These are phyloP conservation scores for Hortiboletus flavorubellus DNA, from an alignment of 768 basidiomycete genomes.

Conservation along the genomic window DNA sequence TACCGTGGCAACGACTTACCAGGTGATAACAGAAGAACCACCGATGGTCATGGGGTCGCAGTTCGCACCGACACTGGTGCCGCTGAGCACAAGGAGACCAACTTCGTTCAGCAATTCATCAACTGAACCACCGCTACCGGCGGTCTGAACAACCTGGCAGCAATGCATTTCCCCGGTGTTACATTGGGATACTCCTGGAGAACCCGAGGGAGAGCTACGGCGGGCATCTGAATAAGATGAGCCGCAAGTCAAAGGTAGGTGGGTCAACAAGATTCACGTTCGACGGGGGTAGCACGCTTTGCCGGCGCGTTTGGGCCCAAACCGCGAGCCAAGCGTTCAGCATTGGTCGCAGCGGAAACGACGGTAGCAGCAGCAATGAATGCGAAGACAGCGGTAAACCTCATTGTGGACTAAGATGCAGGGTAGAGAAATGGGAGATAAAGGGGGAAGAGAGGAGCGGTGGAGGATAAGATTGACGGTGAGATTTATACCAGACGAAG, in stretches of 20 bases:
- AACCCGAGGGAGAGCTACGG: conserved; percentile 34
- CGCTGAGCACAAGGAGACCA: fast-evolving
- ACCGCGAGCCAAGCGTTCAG: conserved; percentile 51
- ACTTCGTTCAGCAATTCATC: neutral
- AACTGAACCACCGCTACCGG: fast-evolving
- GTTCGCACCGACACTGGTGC: conserved; percentile 22
- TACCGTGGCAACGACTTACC: conserved; percentile 10
- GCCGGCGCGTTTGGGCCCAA: conserved; percentile 47
- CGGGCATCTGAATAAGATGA: conserved; percentile 33
- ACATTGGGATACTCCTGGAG: conserved; percentile 20
- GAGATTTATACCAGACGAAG: conserved; percentile 9
- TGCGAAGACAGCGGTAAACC: conserved; percentile 32
- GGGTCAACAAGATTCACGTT: conserved; percentile 25
- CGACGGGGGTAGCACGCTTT: conserved; percentile 31
- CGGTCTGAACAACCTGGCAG: conserved; percentile 4
- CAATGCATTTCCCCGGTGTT: conserved; percentile 17
- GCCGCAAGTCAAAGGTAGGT: neutral
- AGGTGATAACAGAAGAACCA: neutral
- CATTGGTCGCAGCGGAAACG: conserved; percentile 49
- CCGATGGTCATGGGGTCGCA: conserved; percentile 31
- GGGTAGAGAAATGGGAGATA: neutral
- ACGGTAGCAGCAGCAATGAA: conserved; percentile 36
- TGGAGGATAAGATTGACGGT: neutral
- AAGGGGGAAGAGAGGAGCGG: neutral
- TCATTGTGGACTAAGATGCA: conserved; percentile 20